phyloP scores from a whole-genome alignment of 2,329 filamentous ascomycete genomes.

The Huntiella savannae region DNA sequence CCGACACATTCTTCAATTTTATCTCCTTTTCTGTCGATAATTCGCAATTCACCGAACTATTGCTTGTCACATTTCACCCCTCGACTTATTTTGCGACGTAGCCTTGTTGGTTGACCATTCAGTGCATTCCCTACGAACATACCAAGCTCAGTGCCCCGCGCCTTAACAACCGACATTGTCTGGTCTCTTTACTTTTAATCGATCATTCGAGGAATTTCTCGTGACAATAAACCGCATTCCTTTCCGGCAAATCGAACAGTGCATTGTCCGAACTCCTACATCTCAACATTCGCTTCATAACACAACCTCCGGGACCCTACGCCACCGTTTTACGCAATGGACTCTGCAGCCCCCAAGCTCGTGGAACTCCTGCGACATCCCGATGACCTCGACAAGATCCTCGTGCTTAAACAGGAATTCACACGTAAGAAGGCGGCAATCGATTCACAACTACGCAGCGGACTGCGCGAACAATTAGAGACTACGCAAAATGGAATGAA shows the following conservation, averaged over 20 bases:
- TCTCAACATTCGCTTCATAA: not conserved
- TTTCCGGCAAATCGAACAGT: not conserved
- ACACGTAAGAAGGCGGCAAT: slow-evolving; percentile 81
- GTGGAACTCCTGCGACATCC: slow-evolving; percentile 85
- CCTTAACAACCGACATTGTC: too few relatives aligned
- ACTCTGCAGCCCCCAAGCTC: slow-evolving; percentile 57
- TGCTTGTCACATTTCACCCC: too few relatives aligned
- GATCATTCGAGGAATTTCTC: too few relatives aligned
- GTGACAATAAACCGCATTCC: too few relatives aligned
- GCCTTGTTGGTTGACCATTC: not conserved
- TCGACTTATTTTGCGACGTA: not conserved
- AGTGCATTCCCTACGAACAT: too few relatives aligned
- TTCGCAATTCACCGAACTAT: too few relatives aligned
- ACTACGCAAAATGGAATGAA: slow-evolving; percentile 86
- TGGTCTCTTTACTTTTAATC: too few relatives aligned
- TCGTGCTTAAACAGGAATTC: slow-evolving; percentile 77
- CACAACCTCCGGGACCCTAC: not conserved
- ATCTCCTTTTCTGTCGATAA: too few relatives aligned
- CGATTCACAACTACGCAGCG: slow-evolving; percentile 74
- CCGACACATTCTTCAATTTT: too few relatives aligned
- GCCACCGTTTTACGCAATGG: slow-evolving; percentile 25
- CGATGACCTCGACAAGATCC: slow-evolving; percentile 93
- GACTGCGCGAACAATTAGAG: slow-evolving; percentile 80
- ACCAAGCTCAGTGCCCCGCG: too few relatives aligned
- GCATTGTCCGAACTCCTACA: not conserved